Evolutionary conservation across 164 flowering plant genomes (phyloP), one percentile per base, ranked within the genome.

Genomic region (Magnolia officinalis): DNA sequence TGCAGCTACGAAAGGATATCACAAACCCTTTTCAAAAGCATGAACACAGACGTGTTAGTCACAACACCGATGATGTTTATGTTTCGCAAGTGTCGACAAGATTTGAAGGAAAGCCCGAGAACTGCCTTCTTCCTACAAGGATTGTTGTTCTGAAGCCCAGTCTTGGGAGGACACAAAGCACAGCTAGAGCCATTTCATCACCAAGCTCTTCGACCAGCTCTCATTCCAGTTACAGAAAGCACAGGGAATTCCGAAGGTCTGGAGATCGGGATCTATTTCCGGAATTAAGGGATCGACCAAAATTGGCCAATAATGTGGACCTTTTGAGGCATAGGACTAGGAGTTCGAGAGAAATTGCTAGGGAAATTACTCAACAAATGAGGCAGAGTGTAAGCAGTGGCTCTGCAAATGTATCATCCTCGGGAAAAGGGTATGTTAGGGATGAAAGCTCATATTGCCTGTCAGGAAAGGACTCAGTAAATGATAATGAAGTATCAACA

Each of bases 91-190:
- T 83, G 70, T 76, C 75, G 6, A 45, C 84, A 21, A 84, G 77
- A 67, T 50, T 63, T 10, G 82, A 75, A 21, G 82, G 29, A 50
- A 80, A 72, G 64, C 78, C 63, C 70, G 85, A 80, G 49, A 8
- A 79, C 7, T 74, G 74, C 61, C 71, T 68, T 66, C 52, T 77
- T 4, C 88, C 94, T 20, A 94, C 92, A 72, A 82, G 85, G 81
- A 96, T 96, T 83, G 98, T 96, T 79, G 92, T 94, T 69, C 74
- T 96, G 80, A 96, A 94, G 81, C 99, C 99, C 68, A 88, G 91
- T 63, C 70, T 88, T 24, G 88, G 83, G 74, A 86, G 80, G 82
- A 61, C 71, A 37, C 82, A 76, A n/a, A 77, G 67, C 74, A 68
- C 76, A 63, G 50, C 74, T 55, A 78, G 75, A 66, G 72, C 74